A percentile compares a stretch with the other conserved stretches of the same genome.
Evolutionary conservation across 495 filamentous ascomycete species (phyloP).

Genomic region (Aeminium ludgeri): DNA sequence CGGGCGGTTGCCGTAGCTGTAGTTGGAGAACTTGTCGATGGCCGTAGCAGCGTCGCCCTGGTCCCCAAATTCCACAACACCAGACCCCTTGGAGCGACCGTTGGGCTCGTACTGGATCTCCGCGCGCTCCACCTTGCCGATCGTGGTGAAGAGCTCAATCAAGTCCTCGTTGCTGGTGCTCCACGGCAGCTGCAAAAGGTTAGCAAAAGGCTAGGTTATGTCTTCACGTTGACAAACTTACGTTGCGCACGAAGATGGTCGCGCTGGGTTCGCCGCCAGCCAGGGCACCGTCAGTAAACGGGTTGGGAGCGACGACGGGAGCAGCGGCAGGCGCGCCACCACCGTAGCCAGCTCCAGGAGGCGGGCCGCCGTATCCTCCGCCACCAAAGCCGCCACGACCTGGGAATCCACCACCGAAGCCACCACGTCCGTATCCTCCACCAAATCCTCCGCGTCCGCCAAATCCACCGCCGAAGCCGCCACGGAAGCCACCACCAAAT

Average conservation of each 20-base stretch:
- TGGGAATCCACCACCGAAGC: slow-evolving; percentile 27
- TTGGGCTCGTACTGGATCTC: slow-evolving; percentile 98
- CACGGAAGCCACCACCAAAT: slow-evolving; percentile 18
- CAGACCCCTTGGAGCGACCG: slow-evolving; percentile 84
- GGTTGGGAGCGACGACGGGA: slow-evolving; percentile 51
- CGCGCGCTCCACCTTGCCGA: slow-evolving; percentile 91
- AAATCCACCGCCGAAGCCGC: slow-evolving; percentile 28
- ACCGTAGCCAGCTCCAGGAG: slow-evolving; percentile 27
- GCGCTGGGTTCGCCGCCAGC: slow-evolving; percentile 69
- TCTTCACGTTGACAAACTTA: slow-evolving; percentile 34
- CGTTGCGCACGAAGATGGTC: slow-evolving; percentile 90
- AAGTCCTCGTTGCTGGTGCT: slow-evolving; percentile 96
- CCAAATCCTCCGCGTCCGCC: slow-evolving; percentile 32
- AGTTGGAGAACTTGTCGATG: slow-evolving; percentile 93
- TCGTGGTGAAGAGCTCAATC: slow-evolving; percentile 89
- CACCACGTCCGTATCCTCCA: slow-evolving; percentile 30
- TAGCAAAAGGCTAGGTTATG: slow-evolving; percentile 3
- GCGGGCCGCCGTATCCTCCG: slow-evolving; percentile 28
- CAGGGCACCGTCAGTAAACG: slow-evolving; percentile 89
- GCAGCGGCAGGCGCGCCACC: slow-evolving; percentile 28
- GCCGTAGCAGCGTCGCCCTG: slow-evolving; percentile 76
- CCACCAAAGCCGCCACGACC: slow-evolving; percentile 31
- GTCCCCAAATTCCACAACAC: slow-evolving; percentile 83
- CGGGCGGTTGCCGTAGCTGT: slow-evolving; percentile 91
- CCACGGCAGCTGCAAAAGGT: slow-evolving; percentile 64